Percentiles rank a stretch among this genome's conserved stretches.
Conservation (phyloP, 73 alveolate genomes). For the Tetrahymena malaccensis region DNA sequence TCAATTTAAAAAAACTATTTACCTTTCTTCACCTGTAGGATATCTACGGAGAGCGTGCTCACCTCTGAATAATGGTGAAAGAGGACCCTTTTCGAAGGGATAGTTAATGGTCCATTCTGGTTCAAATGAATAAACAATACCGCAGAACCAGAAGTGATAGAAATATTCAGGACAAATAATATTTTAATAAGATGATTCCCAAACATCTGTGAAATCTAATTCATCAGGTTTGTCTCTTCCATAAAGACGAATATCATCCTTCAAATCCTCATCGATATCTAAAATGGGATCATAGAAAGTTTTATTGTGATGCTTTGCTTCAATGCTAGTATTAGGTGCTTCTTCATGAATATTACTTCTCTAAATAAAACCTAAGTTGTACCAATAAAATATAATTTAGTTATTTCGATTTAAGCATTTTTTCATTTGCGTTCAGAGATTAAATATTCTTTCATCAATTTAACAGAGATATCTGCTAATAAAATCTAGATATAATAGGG, state of each 20-base stretch:
- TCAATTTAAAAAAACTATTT: background rate
- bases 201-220: constrained; percentile 44
- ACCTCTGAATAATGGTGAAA: constrained; percentile 84
- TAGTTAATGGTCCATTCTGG: constrained; percentile 69
- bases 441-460: background rate
- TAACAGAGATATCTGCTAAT: background rate
- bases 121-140: constrained; percentile 43
- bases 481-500: background rate
- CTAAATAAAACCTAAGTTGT: background rate
- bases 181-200: constrained; percentile 34
- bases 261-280: background rate
- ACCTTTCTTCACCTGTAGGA: constrained; percentile 86
- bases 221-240: constrained; percentile 39
- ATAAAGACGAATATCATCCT: background rate
- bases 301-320: background rate
- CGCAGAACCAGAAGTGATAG: constrained; percentile 42
- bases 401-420: background rate
- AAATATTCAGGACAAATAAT: constrained; percentile 36
- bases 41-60: constrained; percentile 88
- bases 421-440: background rate
- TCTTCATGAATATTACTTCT: background rate
- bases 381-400: background rate
- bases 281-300: background rate
- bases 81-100: constrained; percentile 88
- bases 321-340: background rate